Evolutionary conservation across 1,139 yeast species (phyloP).

Genomic region (Groenewaldozyma auringiensis): DNA sequence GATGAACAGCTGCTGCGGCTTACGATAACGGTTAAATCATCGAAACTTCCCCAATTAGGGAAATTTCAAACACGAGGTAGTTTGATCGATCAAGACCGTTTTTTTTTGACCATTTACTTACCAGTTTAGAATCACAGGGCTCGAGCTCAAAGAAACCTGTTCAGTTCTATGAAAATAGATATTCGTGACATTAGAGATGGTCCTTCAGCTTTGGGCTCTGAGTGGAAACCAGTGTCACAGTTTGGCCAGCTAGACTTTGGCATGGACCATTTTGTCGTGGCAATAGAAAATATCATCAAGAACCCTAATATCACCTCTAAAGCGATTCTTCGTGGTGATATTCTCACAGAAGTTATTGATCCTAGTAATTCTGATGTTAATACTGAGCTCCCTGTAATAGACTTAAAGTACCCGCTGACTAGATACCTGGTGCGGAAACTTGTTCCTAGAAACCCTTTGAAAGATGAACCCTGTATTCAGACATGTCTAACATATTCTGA

Average conservation of each 20-base stretch:
- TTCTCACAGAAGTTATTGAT: slow-evolving; percentile 32
- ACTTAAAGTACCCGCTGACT: slow-evolving; percentile 33
- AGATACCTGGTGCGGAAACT: slow-evolving; percentile 65
- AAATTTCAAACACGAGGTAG: no score
- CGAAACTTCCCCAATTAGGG: no score
- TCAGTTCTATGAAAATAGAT: slow-evolving; percentile 3
- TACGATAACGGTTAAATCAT: no score
- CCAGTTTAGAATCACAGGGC: no score
- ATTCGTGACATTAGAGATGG: slow-evolving; percentile 23
- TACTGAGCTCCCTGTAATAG: slow-evolving; percentile 42
- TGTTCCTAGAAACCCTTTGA: slow-evolving; percentile 81
- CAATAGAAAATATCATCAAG: slow-evolving; percentile 71
- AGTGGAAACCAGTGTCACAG: slow-evolving; percentile 44
- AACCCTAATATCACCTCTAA: slow-evolving; percentile 93
- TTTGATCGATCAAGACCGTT: no score
- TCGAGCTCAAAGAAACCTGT: neutral
- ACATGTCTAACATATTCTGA: slow-evolving; percentile 53
- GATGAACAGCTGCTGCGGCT: no score
- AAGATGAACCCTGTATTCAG: slow-evolving; percentile 77
- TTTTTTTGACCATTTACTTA: no score
- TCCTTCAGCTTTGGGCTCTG: slow-evolving; percentile 49
- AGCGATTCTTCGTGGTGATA: slow-evolving; percentile 82
- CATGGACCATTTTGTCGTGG: slow-evolving; percentile 51
- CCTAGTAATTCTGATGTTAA: slow-evolving; percentile 48
- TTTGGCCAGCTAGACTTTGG: slow-evolving; percentile 30